phyloP scores from a whole-genome alignment of 768 basidiomycete genomes.

The Cubamyces sp. region DNA sequence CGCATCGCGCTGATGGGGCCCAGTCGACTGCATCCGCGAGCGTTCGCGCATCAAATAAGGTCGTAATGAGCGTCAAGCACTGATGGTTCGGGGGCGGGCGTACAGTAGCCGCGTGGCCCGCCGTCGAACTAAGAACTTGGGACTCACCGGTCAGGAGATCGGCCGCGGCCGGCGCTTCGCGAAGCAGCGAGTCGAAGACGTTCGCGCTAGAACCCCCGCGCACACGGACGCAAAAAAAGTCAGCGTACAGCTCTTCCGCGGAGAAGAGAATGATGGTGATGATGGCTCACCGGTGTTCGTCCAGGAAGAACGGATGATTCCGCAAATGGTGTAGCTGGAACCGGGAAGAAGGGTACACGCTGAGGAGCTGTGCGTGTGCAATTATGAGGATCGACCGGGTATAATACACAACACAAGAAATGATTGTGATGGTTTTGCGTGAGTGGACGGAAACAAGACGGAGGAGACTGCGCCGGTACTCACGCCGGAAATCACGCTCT shows the following conservation, averaged over 20 bases:
- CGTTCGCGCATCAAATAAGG: not conserved
- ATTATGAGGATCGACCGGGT: not conserved
- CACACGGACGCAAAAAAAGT: not conserved
- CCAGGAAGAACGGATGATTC: conserved; percentile 27
- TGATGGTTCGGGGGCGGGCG: not conserved
- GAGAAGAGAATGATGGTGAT: not conserved
- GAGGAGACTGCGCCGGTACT: not conserved
- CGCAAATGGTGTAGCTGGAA: conserved; percentile 23
- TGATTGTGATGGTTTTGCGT: not conserved
- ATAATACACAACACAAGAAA: too few species aligned
- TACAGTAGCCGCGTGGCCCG: conserved; percentile 19
- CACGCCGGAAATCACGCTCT: conserved; percentile 27
- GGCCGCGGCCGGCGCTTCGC: conserved; percentile 11
- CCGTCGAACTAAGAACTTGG: not conserved
- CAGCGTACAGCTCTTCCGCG: conserved; percentile 2
- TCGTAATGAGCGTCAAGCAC: too few species aligned
- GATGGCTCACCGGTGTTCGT: conserved; percentile 26
- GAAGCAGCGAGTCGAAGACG: conserved; percentile 17
- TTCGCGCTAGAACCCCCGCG: conserved; percentile 13
- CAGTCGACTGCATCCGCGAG: conserved; percentile 5
- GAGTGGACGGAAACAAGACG: not conserved
- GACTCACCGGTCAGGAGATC: conserved; percentile 21
- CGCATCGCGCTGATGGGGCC: not conserved
- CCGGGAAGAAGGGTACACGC: conserved; percentile 16
- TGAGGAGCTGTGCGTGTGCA: conserved; percentile 18